A percentile compares a stretch with the other conserved stretches of the same genome.
Evolutionary conservation across 768 basidiomycete genomes (phyloP).

Genomic region (Lentinula boryana): DNA sequence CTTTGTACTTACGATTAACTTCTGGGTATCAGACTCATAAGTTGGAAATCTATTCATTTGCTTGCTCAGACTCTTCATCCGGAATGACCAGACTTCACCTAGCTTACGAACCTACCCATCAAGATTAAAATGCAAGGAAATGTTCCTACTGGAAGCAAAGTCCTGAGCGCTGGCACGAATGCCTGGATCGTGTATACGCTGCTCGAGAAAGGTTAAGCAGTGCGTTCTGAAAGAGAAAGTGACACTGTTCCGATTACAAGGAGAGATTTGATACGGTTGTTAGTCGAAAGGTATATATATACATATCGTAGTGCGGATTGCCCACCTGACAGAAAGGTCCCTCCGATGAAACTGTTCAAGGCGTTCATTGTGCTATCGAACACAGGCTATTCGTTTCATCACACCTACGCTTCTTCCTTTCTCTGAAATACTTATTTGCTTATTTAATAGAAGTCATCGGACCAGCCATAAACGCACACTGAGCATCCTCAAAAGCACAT

Average conservation of each 20-base stretch:
- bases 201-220: constrained; percentile 55
- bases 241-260: constrained; percentile 36
- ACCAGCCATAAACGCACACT: constrained; percentile 52
- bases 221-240: constrained; percentile 51
- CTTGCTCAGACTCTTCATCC: too few species aligned
- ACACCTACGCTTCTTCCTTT: too few species aligned
- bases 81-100: too few species aligned
- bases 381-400: too few species aligned
- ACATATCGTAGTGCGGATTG: too few species aligned
- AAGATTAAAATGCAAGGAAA: neutral
- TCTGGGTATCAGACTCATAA: too few species aligned
- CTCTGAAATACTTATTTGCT: neutral
- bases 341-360: too few species aligned
- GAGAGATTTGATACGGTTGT: constrained; percentile 52
- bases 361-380: too few species aligned
- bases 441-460: constrained; percentile 41
- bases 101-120: too few species aligned
- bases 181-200: constrained; percentile 52
- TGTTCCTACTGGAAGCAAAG: constrained; percentile 3
- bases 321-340: too few species aligned
- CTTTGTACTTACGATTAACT: too few species aligned
- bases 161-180: constrained; percentile 41
- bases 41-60: too few species aligned
- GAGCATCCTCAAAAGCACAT: constrained; percentile 26
- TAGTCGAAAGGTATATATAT: constrained; percentile 42